These are phyloP conservation scores for Neoconidiobolus thromboides DNA, from an alignment of 371 early-diverging fungal species.

Conservation along the genomic window DNA sequence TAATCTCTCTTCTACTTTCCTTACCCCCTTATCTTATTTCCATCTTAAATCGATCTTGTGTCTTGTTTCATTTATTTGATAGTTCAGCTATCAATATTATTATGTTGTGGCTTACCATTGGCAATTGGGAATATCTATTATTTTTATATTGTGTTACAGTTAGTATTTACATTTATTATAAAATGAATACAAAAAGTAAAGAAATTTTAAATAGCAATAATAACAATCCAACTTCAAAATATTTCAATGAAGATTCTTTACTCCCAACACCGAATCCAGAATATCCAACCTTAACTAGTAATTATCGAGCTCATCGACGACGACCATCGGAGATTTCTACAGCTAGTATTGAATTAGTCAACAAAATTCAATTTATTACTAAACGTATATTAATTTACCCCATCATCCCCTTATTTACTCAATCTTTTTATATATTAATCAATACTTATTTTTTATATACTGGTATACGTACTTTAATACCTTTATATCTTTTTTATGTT, in stretches of 20 bases:
- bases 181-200: not conserved
- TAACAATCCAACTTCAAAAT: not conserved
- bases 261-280: not conserved
- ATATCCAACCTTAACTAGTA: not conserved
- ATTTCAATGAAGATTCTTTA: not conserved
- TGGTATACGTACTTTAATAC: not conserved
- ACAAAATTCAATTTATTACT: not conserved
- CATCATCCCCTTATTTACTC: not conserved
- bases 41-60: not conserved
- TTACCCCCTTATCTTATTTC: not conserved
- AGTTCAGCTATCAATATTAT: not conserved
- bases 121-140: not conserved
- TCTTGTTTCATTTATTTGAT: conserved; percentile 1
- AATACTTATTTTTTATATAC: conserved; percentile 1
- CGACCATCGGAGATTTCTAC: not conserved
- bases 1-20: not conserved
- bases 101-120: conserved; percentile 1
- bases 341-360: not conserved
- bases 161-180: not conserved
- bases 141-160: not conserved
- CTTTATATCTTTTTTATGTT: not conserved
- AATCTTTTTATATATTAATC: not conserved
- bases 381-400: conserved; percentile 1
- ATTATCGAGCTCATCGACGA: not conserved
- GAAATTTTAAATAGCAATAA: not conserved